A percentile compares a stretch with the other conserved stretches of the same genome.
phyloP scores from a whole-genome alignment of 768 basidiomycete genomes.

The Lentinula edodes region DNA sequence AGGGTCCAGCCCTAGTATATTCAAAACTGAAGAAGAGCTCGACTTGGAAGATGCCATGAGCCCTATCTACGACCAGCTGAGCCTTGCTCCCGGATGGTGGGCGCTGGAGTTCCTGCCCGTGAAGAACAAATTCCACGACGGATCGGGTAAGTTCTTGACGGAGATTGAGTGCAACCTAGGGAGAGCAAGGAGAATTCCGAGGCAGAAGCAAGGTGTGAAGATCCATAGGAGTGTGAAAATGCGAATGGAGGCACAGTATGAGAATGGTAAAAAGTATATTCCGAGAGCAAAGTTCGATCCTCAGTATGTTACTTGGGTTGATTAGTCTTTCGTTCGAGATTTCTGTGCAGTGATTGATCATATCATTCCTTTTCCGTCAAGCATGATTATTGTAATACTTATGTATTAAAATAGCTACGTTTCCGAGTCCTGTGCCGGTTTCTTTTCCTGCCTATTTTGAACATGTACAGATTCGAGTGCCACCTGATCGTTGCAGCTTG shows the following conservation, averaged over 20 bases:
- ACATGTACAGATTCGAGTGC: no score
- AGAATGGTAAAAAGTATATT: constrained; percentile 1
- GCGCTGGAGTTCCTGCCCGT: constrained; percentile 48
- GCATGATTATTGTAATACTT: no score
- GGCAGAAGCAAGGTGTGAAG: constrained; percentile 25
- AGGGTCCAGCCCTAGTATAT: constrained; percentile 17
- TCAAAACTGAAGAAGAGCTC: constrained; percentile 47
- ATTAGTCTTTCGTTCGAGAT: neutral
- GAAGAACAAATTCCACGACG: constrained; percentile 33
- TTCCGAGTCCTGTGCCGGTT: no score
- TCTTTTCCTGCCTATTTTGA: no score
- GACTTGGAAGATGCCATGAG: constrained; percentile 55
- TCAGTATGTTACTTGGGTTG: constrained; percentile 3
- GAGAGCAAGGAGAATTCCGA: constrained; percentile 34
- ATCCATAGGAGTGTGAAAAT: constrained; percentile 42
- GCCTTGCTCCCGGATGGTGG: constrained; percentile 52
- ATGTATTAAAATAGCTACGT: no score
- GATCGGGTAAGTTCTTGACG: constrained; percentile 8
- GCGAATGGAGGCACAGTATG: constrained; percentile 33
- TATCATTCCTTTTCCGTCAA: no score
- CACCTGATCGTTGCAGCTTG: no score
- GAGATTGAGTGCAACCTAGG: constrained; percentile 30
- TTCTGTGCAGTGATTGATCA: no score
- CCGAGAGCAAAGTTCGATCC: constrained; percentile 1
- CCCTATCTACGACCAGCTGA: constrained; percentile 52